Evolutionary conservation across 345 rosid species (phyloP).

Genomic region (Psidium friedrichsthalianum): DNA sequence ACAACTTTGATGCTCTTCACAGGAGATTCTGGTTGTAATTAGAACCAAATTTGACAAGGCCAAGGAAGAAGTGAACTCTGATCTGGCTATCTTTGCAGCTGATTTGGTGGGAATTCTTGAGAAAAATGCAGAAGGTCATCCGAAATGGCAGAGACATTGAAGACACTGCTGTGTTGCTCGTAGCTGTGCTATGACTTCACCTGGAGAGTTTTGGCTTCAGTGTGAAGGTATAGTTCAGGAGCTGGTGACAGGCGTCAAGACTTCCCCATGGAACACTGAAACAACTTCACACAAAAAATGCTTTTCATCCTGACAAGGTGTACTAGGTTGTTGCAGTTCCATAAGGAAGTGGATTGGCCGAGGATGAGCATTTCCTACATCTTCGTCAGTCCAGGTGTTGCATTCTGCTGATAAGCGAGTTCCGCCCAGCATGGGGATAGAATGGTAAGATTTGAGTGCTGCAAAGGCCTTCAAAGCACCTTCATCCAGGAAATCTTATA

Average conservation of each 20-base stretch:
- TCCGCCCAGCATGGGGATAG: conserved; percentile 30
- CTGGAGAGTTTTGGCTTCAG: conserved; percentile 99
- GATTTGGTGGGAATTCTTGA: conserved; percentile 96
- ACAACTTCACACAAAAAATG: conserved; percentile 94
- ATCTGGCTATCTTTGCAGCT: conserved; percentile 92
- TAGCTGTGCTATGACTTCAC: conserved; percentile 84
- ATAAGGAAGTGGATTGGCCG: conserved; percentile 92
- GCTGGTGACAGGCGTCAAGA: conserved; percentile 96
- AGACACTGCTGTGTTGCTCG: conserved; percentile 96
- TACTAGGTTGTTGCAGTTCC: conserved; percentile 93
- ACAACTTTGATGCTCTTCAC: conserved; percentile 13
- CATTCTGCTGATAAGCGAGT: conserved; percentile 67
- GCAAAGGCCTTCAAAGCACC: conserved; percentile 41
- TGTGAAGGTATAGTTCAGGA: conserved; percentile 99
- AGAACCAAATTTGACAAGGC: conserved; percentile 92
- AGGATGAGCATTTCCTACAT: conserved; percentile 59
- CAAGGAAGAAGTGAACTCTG: conserved; percentile 99
- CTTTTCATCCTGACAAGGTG: conserved; percentile 98
- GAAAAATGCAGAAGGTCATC: conserved; percentile 94
- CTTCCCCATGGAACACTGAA: conserved; percentile 77
- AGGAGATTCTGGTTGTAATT: conserved; percentile 83
- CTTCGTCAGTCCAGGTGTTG: conserved; percentile 74
- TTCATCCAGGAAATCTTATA: conserved; percentile 71
- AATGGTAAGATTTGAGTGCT: conserved; percentile 55
- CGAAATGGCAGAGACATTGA: conserved; percentile 98